phyloP scores from a whole-genome alignment of 2,329 filamentous ascomycete species.

The Fusarium algeriense region DNA sequence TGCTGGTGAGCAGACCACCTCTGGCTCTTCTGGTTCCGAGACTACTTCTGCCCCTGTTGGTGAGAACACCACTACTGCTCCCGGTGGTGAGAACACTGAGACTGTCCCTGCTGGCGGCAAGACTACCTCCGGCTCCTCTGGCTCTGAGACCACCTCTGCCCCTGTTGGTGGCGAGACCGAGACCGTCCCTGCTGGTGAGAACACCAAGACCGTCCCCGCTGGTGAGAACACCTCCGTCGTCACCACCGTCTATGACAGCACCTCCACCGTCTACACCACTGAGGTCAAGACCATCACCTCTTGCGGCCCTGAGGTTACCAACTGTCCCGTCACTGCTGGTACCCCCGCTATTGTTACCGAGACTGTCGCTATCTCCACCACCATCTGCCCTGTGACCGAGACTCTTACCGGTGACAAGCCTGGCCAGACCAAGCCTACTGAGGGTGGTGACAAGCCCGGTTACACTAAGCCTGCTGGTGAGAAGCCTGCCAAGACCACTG shows the following conservation, averaged over 20 bases:
- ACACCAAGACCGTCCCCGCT: constrained; percentile 26
- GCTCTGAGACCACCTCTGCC: constrained; percentile 18
- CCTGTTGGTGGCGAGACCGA: constrained; percentile 32
- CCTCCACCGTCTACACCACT: constrained; percentile 65
- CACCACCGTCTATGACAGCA: constrained; percentile 56
- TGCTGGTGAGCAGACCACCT: constrained; percentile 54
- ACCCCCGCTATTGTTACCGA: constrained; percentile 64
- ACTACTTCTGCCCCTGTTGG: constrained; percentile 64
- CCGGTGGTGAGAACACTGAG: constrained; percentile 13
- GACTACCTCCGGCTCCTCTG: constrained; percentile 54
- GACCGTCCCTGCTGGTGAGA: constrained; percentile 21
- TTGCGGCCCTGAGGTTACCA: constrained; percentile 59
- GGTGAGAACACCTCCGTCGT: constrained; percentile 44
- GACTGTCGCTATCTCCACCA: constrained; percentile 69
- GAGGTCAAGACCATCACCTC: constrained; percentile 63
- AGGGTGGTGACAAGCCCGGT: constrained; percentile 19
- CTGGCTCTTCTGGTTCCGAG: constrained; percentile 63
- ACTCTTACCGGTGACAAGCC: constrained; percentile 50
- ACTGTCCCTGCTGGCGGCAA: constrained; percentile 21
- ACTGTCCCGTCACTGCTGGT: constrained; percentile 63
- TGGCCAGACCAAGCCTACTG: constrained; percentile 20
- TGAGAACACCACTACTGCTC: constrained; percentile 15
- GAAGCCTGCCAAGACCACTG: constrained; percentile 33
- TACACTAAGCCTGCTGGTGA: constrained; percentile 8
- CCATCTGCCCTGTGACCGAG: constrained; percentile 71